These are phyloP conservation scores for Hypomontagnella submonticulosa DNA, from an alignment of 495 filamentous ascomycete genomes.

Conservation along the genomic window DNA sequence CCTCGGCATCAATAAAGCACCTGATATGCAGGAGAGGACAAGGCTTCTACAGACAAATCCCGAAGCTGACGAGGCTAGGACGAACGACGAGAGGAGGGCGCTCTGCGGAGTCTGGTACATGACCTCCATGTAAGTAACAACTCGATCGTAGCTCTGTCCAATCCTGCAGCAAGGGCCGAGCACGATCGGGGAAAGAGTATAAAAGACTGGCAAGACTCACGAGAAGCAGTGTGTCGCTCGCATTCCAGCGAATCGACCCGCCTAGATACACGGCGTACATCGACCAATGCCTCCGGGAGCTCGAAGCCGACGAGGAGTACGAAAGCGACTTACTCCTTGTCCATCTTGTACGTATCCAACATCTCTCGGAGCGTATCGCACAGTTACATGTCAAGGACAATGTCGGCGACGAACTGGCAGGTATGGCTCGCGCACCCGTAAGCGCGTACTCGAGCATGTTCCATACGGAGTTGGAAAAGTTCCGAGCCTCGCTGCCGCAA, in stretches of 20 bases:
- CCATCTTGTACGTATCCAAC: conserved; percentile 51
- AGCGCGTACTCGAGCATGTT: conserved; percentile 45
- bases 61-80: conserved; percentile 30
- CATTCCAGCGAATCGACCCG: conserved; percentile 48
- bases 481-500: conserved; percentile 39
- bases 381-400: conserved; percentile 43
- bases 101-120: conserved; percentile 57
- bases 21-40: conserved; percentile 41
- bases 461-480: conserved; percentile 47
- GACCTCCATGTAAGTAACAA: conserved; percentile 51
- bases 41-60: conserved; percentile 32
- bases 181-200: background rate
- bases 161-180: background rate
- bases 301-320: conserved; percentile 48
- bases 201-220: background rate
- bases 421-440: conserved; percentile 31
- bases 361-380: conserved; percentile 51
- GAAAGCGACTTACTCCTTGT: conserved; percentile 49
- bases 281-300: conserved; percentile 49
- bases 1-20: conserved; percentile 55
- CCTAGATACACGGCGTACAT: conserved; percentile 51
- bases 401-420: conserved; percentile 19
- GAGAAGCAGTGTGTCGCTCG: conserved; percentile 35
- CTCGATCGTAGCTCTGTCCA: background rate
- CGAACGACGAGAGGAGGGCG: conserved; percentile 50